Evolutionary conservation across 176 grass and related monocot species (phyloP).

Genomic region (Zoysia pacifica): DNA sequence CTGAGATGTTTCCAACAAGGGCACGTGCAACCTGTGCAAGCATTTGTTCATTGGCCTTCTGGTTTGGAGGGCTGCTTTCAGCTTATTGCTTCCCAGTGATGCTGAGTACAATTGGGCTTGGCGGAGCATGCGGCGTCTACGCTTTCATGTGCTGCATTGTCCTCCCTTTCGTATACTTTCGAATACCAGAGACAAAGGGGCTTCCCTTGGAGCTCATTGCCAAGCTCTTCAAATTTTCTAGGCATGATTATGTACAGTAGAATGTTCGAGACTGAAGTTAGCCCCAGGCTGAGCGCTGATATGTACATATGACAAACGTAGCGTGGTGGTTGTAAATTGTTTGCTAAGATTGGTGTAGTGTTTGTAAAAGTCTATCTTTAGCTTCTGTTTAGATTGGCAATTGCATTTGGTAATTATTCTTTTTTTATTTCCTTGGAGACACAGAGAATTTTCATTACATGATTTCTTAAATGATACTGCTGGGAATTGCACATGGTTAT

Average conservation of each 20-base stretch:
- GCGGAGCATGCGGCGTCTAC: slow-evolving; percentile 67
- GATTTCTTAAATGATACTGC: not conserved
- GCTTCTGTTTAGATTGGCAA: not conserved
- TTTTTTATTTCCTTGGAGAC: not conserved
- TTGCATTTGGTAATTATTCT: slow-evolving; percentile 20
- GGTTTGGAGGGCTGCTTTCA: slow-evolving; percentile 70
- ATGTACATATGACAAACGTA: slow-evolving; percentile 48
- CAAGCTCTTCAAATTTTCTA: slow-evolving; percentile 56
- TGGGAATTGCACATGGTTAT: not conserved
- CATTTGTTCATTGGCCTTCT: slow-evolving; percentile 83
- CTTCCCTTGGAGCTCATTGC: slow-evolving; percentile 87
- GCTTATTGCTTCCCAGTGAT: slow-evolving; percentile 79
- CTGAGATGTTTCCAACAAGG: slow-evolving; percentile 88
- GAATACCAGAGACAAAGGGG: slow-evolving; percentile 69
- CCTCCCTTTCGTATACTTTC: slow-evolving; percentile 55
- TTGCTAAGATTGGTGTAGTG: slow-evolving; percentile 3
- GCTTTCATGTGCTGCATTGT: slow-evolving; percentile 54
- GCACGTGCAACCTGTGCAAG: slow-evolving; percentile 78
- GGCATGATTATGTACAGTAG: slow-evolving; percentile 21
- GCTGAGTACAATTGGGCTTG: slow-evolving; percentile 67
- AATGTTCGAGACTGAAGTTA: slow-evolving; percentile 7
- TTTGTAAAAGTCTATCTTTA: not conserved
- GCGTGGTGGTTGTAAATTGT: slow-evolving; percentile 12
- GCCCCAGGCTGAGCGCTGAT: not conserved
- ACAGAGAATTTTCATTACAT: not conserved